A percentile compares a stretch with the other conserved stretches of the same genome.
phyloP scores from a whole-genome alignment of 2,329 filamentous ascomycete genomes.

The Alternaria triticina region DNA sequence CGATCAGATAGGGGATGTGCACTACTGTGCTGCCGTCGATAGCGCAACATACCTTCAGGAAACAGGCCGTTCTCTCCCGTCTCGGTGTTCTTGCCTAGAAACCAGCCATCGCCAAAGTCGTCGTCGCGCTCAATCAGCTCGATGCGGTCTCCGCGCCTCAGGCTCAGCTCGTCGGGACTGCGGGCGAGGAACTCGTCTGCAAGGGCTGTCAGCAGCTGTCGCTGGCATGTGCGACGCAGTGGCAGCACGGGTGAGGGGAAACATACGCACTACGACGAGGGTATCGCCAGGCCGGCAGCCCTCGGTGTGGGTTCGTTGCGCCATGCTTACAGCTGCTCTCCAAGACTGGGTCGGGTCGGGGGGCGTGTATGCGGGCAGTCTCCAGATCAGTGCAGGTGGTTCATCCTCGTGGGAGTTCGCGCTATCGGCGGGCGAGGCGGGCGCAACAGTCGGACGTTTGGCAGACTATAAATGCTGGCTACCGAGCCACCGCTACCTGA shows the following conservation, averaged over 20 bases:
- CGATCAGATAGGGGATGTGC: background rate
- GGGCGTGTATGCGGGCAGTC: slow-evolving; percentile 15
- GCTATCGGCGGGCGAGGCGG: slow-evolving; percentile 16
- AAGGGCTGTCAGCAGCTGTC: slow-evolving; percentile 12
- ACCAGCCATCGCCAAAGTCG: slow-evolving; percentile 90
- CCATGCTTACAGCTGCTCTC: slow-evolving; percentile 30
- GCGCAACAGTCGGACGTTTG: slow-evolving; percentile 4
- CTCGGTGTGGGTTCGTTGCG: slow-evolving; percentile 48
- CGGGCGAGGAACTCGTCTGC: slow-evolving; percentile 90
- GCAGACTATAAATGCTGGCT: background rate
- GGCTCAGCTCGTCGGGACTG: slow-evolving; percentile 89
- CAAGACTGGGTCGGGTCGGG: slow-evolving; percentile 5
- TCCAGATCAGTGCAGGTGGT: slow-evolving; percentile 17
- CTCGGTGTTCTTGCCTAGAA: slow-evolving; percentile 74
- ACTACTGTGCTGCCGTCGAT: background rate
- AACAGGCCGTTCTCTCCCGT: slow-evolving; percentile 80
- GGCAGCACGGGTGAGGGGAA: background rate
- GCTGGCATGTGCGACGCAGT: background rate
- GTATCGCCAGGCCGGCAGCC: slow-evolving; percentile 69
- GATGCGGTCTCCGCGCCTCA: slow-evolving; percentile 83
- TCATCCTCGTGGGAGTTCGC: slow-evolving; percentile 19
- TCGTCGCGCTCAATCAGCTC: slow-evolving; percentile 85
- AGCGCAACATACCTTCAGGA: slow-evolving; percentile 70
- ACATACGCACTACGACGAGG: slow-evolving; percentile 75
- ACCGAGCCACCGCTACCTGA: slow-evolving; percentile 5